Conservation (phyloP, 257 asterid genomes). For the Solanum gracilifrons region DNA sequence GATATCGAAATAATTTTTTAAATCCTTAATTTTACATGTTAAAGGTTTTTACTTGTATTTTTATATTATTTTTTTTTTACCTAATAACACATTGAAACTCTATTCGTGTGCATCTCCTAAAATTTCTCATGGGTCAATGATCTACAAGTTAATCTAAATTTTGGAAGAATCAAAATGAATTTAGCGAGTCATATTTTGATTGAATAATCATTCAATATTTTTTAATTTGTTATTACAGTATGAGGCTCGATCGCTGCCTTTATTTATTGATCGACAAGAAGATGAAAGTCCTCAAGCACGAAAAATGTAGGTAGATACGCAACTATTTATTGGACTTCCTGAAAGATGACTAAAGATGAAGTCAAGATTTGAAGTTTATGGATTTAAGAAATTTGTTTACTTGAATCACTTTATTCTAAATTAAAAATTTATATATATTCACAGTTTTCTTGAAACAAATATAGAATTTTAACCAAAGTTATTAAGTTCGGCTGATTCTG, state of each 20-base stretch:
- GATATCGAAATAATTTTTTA: background rate
- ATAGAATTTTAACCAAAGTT: too few species aligned
- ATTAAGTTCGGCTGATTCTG: too few species aligned
- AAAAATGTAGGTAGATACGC: constrained; percentile 30
- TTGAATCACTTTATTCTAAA: background rate
- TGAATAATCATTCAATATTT: background rate
- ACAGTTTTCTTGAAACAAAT: too few species aligned
- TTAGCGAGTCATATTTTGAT: background rate
- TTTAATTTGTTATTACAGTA: background rate
- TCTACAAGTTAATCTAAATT: background rate
- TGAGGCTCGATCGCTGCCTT: constrained; percentile 8
- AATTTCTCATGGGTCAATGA: background rate
- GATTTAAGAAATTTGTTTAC: rapidly evolving
- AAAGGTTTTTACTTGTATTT: background rate
- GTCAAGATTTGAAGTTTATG: background rate
- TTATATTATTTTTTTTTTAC: background rate
- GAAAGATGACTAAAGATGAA: background rate
- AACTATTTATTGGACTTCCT: constrained; percentile 36
- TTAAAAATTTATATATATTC: background rate
- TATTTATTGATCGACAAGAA: constrained; percentile 11
- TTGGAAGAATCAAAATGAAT: background rate
- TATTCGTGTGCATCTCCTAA: background rate
- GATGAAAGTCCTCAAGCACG: background rate
- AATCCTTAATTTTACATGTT: background rate
- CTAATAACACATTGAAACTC: background rate